phyloP scores from a whole-genome alignment of 495 filamentous ascomycete genomes.

The Talaromyces borbonicus region DNA sequence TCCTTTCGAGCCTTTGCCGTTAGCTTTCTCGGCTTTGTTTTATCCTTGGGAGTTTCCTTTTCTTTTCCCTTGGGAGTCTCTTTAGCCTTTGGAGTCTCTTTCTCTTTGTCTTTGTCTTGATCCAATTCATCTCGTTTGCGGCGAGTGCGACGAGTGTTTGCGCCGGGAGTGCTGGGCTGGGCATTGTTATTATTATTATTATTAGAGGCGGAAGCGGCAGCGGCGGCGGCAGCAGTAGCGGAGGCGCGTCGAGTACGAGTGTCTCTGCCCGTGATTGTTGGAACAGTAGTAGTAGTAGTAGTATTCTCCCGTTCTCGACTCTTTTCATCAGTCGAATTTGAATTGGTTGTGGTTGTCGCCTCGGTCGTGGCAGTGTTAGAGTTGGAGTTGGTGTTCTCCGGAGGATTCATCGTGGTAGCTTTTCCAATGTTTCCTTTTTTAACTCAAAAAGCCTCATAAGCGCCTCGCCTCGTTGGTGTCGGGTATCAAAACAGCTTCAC shows the following conservation, averaged over 20 bases:
- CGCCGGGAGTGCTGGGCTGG: slow-evolving; percentile 5
- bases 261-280: slow-evolving; percentile 11
- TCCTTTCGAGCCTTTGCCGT: slow-evolving; percentile 10
- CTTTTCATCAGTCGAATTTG: slow-evolving; percentile 7
- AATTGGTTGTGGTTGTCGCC: not conserved
- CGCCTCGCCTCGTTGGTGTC: too few species aligned
- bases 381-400: slow-evolving; percentile 4
- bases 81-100: too few species aligned
- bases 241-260: slow-evolving; percentile 22
- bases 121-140: slow-evolving; percentile 36
- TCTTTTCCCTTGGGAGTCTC: slow-evolving; percentile 23
- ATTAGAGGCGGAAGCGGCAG: too few species aligned
- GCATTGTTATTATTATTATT: too few species aligned
- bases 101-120: slow-evolving; percentile 19
- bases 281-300: too few species aligned
- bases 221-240: slow-evolving; percentile 9
- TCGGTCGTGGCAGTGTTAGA: too few species aligned
- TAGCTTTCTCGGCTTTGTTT: slow-evolving; percentile 11
- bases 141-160: slow-evolving; percentile 30
- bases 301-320: slow-evolving; percentile 8
- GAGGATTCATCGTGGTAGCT: slow-evolving; percentile 10
- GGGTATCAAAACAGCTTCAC: too few species aligned
- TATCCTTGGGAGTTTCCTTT: slow-evolving; percentile 14
- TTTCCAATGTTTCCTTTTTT: slow-evolving; percentile 10
- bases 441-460: too few species aligned